These are phyloP conservation scores for Aspergillus wentii DNA, from an alignment of 495 filamentous ascomycete species.

Conservation along the genomic window DNA sequence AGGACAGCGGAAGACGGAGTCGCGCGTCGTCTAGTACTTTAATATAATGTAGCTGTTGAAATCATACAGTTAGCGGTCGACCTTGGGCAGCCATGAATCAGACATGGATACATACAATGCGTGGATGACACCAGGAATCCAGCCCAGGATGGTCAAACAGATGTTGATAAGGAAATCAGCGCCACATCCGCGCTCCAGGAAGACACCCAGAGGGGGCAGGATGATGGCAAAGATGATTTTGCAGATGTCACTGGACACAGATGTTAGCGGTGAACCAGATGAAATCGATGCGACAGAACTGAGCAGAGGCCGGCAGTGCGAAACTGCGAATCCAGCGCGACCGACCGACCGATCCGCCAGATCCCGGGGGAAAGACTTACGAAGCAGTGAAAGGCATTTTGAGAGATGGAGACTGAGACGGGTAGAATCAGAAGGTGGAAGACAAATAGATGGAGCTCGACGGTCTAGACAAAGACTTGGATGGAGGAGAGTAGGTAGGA, in stretches of 20 bases:
- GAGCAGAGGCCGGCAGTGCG: no score
- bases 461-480: no score
- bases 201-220: constrained; percentile 85
- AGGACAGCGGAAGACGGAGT: background rate
- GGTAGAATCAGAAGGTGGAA: no score
- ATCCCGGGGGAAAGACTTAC: constrained; percentile 34
- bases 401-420: no score
- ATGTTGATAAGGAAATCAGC: constrained; percentile 85
- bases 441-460: no score
- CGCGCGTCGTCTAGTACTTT: constrained; percentile 39
- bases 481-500: background rate
- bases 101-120: constrained; percentile 52
- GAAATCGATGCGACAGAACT: no score
- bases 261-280: background rate
- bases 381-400: constrained; percentile 63
- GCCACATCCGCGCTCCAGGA: constrained; percentile 82
- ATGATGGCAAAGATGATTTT: constrained; percentile 87
- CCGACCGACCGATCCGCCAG: no score
- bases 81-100: background rate
- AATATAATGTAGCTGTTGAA: constrained; percentile 49
- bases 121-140: constrained; percentile 72
- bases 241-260: constrained; percentile 69
- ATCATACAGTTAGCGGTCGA: constrained; percentile 13
- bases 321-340: no score
- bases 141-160: constrained; percentile 77